A percentile compares a stretch with the other conserved stretches of the same genome.
These are phyloP conservation scores for Apiospora hydei DNA, from an alignment of 2,329 filamentous ascomycete genomes.

Conservation along the genomic window DNA sequence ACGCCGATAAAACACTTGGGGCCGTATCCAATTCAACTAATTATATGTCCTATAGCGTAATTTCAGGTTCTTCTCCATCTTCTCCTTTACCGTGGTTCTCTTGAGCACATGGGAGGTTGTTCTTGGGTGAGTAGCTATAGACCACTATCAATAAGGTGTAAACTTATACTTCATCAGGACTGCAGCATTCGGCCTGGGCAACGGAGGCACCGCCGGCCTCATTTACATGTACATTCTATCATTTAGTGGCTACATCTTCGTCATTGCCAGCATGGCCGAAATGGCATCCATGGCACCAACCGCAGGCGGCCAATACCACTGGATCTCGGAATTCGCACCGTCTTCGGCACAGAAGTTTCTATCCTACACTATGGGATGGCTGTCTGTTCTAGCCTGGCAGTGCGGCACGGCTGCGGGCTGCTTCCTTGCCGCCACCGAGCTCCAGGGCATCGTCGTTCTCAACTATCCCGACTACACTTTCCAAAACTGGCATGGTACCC, in stretches of 20 bases:
- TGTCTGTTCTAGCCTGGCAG: slow-evolving; percentile 55
- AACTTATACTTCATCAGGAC: slow-evolving; percentile 35
- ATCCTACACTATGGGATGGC: slow-evolving; percentile 59
- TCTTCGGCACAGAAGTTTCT: slow-evolving; percentile 55
- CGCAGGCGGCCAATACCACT: slow-evolving; percentile 48
- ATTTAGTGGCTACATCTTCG: slow-evolving; percentile 54
- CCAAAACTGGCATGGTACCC: slow-evolving; percentile 49
- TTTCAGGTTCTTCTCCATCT: slow-evolving; percentile 36
- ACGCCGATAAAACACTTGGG: neutral
- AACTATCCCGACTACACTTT: neutral
- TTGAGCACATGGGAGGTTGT: slow-evolving; percentile 56
- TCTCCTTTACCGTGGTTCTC: slow-evolving; percentile 35
- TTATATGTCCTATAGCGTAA: slow-evolving; percentile 28
- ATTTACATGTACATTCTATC: slow-evolving; percentile 59
- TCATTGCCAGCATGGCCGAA: slow-evolving; percentile 42
- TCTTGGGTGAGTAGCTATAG: slow-evolving; percentile 41
- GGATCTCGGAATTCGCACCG: slow-evolving; percentile 62
- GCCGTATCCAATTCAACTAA: neutral
- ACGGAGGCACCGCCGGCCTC: slow-evolving; percentile 60
- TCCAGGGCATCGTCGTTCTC: slow-evolving; percentile 7
- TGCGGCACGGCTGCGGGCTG: slow-evolving; percentile 32
- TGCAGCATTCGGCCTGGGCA: slow-evolving; percentile 48
- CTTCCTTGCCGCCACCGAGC: slow-evolving; percentile 41
- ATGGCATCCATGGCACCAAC: slow-evolving; percentile 36
- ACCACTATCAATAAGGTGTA: neutral